phyloP scores from a whole-genome alignment of 2,329 filamentous ascomycete species.

The Hymenoscyphus scutula region DNA sequence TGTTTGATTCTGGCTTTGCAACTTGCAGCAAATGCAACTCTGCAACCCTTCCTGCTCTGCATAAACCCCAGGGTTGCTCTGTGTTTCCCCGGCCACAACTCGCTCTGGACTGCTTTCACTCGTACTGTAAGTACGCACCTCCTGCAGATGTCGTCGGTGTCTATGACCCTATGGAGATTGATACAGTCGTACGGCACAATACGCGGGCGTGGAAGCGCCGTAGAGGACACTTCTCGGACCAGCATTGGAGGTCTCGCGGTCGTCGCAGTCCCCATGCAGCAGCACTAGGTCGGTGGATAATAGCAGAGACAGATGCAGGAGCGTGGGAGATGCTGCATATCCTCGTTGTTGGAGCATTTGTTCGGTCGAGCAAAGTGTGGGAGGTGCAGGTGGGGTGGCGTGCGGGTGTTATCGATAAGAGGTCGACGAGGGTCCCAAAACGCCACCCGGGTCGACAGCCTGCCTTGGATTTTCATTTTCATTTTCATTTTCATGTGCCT shows the following conservation, averaged over 20 bases:
- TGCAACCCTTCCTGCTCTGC: not conserved
- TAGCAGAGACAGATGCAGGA: not conserved
- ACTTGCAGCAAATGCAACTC: constrained; percentile 1
- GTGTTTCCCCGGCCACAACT: no score
- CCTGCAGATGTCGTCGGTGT: not conserved
- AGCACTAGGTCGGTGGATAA: not conserved
- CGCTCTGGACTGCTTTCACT: not conserved
- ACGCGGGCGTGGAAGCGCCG: not conserved
- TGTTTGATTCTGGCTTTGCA: not conserved
- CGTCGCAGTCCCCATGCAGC: not conserved
- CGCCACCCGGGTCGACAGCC: not conserved
- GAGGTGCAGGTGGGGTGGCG: not conserved
- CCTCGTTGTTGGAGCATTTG: not conserved
- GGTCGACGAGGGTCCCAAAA: not conserved
- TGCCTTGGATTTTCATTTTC: not conserved
- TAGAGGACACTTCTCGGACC: not conserved
- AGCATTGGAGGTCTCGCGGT: not conserved
- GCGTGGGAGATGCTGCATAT: not conserved
- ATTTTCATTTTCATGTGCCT: not conserved
- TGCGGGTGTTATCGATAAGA: constrained; percentile 2
- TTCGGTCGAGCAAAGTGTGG: not conserved
- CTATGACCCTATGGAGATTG: constrained; percentile 1
- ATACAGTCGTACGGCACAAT: not conserved
- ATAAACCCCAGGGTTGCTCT: not conserved
- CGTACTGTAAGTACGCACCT: not conserved